A percentile compares a stretch with the other conserved stretches of the same genome.
These are phyloP conservation scores for Microdochium bolleyi DNA, from an alignment of 2,329 filamentous ascomycete genomes.

Conservation along the genomic window DNA sequence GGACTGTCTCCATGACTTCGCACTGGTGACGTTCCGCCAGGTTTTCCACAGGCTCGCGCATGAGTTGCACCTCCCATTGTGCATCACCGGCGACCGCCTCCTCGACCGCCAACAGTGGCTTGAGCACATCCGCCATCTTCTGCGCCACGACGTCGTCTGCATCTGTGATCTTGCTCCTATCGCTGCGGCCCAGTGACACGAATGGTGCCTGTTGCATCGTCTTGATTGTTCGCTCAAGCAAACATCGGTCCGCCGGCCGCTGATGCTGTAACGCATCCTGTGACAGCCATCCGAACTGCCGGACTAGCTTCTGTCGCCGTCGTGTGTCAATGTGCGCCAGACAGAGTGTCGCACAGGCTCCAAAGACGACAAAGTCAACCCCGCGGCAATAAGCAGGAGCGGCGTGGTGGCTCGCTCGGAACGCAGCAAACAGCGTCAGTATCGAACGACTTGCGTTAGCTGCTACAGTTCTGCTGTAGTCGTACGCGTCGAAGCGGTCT, in stretches of 20 bases:
- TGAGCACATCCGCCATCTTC: constrained; percentile 22
- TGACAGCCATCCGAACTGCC: constrained; percentile 2
- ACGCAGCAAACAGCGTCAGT: constrained; percentile 27
- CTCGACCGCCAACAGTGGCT: constrained; percentile 29
- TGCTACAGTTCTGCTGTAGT: constrained; percentile 29
- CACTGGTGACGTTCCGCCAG: background rate
- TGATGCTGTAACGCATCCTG: constrained; percentile 27
- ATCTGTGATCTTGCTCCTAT: background rate
- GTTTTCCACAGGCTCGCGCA: background rate
- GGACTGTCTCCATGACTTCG: background rate
- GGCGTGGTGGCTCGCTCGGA: constrained; percentile 18
- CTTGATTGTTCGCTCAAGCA: constrained; percentile 27
- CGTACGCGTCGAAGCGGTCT: constrained; percentile 9
- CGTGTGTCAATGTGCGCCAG: constrained; percentile 29
- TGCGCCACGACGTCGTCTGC: constrained; percentile 16
- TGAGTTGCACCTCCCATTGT: background rate
- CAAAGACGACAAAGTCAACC: constrained; percentile 31
- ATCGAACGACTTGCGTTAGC: constrained; percentile 33
- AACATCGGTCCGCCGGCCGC: constrained; percentile 29
- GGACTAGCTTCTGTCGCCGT: constrained; percentile 7
- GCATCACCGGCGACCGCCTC: constrained; percentile 4
- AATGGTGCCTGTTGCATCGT: constrained; percentile 15
- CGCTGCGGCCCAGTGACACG: constrained; percentile 7
- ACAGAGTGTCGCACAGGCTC: constrained; percentile 29
- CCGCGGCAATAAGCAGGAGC: constrained; percentile 28